Evolutionary conservation across 192 early-diverging fungal genomes (phyloP).

Genomic region (Coemansia sp.): DNA sequence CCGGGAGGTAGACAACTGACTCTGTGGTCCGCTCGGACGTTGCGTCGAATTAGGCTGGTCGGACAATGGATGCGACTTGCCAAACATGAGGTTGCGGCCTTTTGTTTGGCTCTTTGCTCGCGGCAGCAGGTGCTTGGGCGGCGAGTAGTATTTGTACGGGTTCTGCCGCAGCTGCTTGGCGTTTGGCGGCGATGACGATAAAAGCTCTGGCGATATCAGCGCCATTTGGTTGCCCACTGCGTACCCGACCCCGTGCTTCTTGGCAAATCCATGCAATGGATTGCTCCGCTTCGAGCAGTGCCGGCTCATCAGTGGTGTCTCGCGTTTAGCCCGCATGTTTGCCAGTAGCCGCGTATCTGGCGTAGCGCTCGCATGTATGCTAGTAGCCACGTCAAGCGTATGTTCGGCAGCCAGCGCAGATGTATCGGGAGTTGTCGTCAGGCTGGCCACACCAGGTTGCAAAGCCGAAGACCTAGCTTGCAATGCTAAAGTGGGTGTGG

Average conservation of each 20-base stretch:
- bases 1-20: background rate
- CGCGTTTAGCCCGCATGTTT: conserved; percentile 23
- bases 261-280: conserved; percentile 45
- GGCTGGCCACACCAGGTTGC: background rate
- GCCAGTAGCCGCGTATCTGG: conserved; percentile 31
- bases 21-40: background rate
- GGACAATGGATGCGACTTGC: background rate
- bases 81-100: conserved; percentile 36
- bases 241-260: conserved; percentile 45
- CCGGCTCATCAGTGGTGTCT: conserved; percentile 20
- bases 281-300: conserved; percentile 19
- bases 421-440: background rate
- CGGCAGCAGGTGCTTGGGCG: conserved; percentile 33
- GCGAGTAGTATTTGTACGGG: conserved; percentile 53
- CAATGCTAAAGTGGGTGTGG: background rate
- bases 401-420: background rate
- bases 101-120: conserved; percentile 12
- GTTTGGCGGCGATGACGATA: conserved; percentile 51
- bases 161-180: conserved; percentile 44
- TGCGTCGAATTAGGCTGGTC: background rate
- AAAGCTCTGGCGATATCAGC: conserved; percentile 37
- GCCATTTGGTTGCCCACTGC: conserved; percentile 45
- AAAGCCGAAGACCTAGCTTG: background rate
- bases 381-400: conserved; percentile 1
- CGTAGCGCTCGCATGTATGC: conserved; percentile 3